Evolutionary conservation across 306 rosid genomes (phyloP).

Genomic region (Fragaria iinumae): DNA sequence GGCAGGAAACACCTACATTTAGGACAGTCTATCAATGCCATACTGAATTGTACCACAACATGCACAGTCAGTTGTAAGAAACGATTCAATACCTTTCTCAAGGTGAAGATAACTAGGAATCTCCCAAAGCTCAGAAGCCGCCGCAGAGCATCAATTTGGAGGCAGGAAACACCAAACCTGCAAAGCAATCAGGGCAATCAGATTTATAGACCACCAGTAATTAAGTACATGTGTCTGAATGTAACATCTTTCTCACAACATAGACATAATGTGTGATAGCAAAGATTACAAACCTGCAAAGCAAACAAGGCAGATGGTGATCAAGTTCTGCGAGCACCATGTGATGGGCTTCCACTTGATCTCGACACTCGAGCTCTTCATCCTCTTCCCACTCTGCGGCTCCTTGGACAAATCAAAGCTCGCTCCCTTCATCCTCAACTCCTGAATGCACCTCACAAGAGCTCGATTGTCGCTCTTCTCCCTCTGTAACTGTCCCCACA

Average conservation of each 20-base stretch:
- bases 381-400: slow-evolving; percentile 54
- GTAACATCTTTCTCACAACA: not conserved
- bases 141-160: slow-evolving; percentile 65
- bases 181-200: slow-evolving; percentile 47
- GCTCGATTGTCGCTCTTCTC: slow-evolving; percentile 55
- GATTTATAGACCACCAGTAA: not conserved
- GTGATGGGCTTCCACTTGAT: slow-evolving; percentile 71
- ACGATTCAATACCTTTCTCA: not conserved
- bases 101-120: not conserved
- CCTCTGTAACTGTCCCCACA: slow-evolving; percentile 51
- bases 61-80: not conserved
- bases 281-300: slow-evolving; percentile 46
- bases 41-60: not conserved
- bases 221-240: too few relatives aligned
- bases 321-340: slow-evolving; percentile 44
- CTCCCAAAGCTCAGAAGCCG: slow-evolving; percentile 32
- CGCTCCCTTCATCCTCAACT: slow-evolving; percentile 88
- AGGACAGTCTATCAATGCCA: not conserved
- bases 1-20: not conserved
- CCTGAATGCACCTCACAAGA: slow-evolving; percentile 60
- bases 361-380: slow-evolving; percentile 94
- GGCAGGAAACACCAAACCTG: slow-evolving; percentile 60
- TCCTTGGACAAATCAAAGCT: slow-evolving; percentile 78
- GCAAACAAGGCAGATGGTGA: slow-evolving; percentile 53
- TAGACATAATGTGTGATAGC: too few relatives aligned